Evolutionary conservation across 148 eudicot genomes (phyloP).

Genomic region (Amaranthus cruentus): DNA sequence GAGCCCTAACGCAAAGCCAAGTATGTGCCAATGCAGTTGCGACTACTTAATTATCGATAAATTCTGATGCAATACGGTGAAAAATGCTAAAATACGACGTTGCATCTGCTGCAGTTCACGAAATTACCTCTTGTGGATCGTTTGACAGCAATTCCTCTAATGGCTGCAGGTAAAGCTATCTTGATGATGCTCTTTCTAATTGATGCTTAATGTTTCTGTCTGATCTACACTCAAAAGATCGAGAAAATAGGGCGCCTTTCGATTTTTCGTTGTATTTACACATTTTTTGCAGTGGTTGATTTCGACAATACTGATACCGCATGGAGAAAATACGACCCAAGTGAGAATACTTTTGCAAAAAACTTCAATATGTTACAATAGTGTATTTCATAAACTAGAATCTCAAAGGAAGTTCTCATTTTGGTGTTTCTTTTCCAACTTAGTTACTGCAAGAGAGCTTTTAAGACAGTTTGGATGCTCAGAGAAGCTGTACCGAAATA

Average conservation of each 20-base stretch:
- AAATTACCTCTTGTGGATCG: constrained; percentile 54
- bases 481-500: constrained; percentile 45
- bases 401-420: constrained; percentile 8
- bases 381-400: not conserved
- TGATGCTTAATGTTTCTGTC: not conserved
- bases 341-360: constrained; percentile 30
- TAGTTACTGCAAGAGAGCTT: constrained; percentile 84
- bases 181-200: constrained; percentile 1
- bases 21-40: constrained; percentile 28
- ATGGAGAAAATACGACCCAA: constrained; percentile 68
- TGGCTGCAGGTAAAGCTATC: constrained; percentile 52
- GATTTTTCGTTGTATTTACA: not conserved
- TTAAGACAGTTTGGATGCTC: constrained; percentile 71
- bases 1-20: constrained; percentile 47
- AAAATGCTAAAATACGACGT: constrained; percentile 11
- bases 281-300: constrained; percentile 58
- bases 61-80: not conserved
- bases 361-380: not conserved
- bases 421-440: constrained; percentile 22
- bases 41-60: not conserved
- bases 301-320: constrained; percentile 68
- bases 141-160: constrained; percentile 53
- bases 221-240: no score
- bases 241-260: not conserved
- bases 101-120: constrained; percentile 47